phyloP scores from a whole-genome alignment of 805 yeast species.

The Candida suzukii region DNA sequence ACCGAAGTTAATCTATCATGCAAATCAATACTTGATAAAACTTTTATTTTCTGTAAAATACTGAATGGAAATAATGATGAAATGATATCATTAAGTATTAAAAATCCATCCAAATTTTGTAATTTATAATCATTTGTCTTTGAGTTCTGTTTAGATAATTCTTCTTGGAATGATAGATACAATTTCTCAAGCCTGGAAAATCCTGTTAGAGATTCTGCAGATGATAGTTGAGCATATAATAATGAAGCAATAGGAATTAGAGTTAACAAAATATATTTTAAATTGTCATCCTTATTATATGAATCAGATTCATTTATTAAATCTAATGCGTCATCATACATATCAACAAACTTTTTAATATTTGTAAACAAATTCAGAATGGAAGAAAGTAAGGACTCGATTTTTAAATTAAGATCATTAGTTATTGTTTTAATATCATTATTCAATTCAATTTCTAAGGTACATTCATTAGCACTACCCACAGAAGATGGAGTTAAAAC shows the following conservation, averaged over 20 bases:
- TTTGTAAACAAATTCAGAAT: conserved; percentile 8
- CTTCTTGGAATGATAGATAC: conserved; percentile 3
- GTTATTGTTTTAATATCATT: background rate
- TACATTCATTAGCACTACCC: conserved; percentile 1
- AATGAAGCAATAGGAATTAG: conserved; percentile 57
- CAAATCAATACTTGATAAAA: conserved; percentile 8
- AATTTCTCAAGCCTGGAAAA: conserved; percentile 14
- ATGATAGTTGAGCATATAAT: conserved; percentile 42
- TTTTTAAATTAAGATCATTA: background rate
- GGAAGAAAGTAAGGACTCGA: conserved; percentile 1
- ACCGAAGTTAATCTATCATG: conserved; percentile 7
- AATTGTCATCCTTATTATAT: conserved; percentile 9
- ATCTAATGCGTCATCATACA: conserved; percentile 29
- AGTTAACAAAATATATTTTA: conserved; percentile 29
- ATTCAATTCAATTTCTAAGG: background rate
- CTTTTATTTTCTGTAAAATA: conserved; percentile 11
- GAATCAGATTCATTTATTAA: conserved; percentile 10
- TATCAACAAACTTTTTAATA: conserved; percentile 26
- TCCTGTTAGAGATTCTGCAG: conserved; percentile 25
- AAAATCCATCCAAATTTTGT: conserved; percentile 3
- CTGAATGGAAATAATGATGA: conserved; percentile 26
- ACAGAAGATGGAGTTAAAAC: conserved; percentile 3
- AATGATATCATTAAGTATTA: conserved; percentile 17
- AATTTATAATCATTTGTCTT: background rate
- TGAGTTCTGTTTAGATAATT: background rate